Percentiles rank a stretch among this genome's conserved stretches.
Evolutionary conservation across 1,284 basidiomycete species (phyloP).

Genomic region (Apiotrichum akiyoshidainum): DNA sequence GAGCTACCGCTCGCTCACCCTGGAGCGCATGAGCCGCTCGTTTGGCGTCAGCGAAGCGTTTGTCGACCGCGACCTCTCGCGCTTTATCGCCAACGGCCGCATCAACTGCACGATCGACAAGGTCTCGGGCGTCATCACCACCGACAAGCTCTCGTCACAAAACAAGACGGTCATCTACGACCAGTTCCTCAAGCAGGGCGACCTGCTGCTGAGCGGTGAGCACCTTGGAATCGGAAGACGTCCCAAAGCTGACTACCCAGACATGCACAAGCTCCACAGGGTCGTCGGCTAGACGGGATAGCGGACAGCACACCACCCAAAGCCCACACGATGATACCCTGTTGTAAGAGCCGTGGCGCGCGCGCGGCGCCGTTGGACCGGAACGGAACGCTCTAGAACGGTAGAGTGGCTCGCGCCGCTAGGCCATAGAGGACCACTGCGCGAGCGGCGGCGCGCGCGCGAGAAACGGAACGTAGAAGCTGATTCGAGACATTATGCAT

Average conservation of each 20-base stretch:
- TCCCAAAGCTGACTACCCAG: conserved; percentile 22
- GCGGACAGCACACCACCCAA: too few relatives aligned
- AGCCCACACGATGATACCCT: too few relatives aligned
- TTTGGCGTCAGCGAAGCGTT: conserved; percentile 89
- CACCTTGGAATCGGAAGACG: background rate
- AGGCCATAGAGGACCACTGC: too few relatives aligned
- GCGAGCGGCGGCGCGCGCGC: too few relatives aligned
- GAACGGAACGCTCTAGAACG: too few relatives aligned
- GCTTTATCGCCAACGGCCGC: conserved; percentile 87
- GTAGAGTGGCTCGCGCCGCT: too few relatives aligned
- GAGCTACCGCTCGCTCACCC: conserved; percentile 82
- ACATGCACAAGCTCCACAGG: conserved; percentile 50
- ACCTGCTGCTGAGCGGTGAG: conserved; percentile 71
- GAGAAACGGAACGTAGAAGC: too few relatives aligned
- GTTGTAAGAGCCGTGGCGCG: too few relatives aligned
- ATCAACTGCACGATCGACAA: conserved; percentile 91
- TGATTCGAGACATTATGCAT: too few relatives aligned
- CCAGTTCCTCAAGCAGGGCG: conserved; percentile 80
- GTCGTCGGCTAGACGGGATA: conserved; percentile 40
- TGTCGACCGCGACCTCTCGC: conserved; percentile 86
- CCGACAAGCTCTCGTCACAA: conserved; percentile 73
- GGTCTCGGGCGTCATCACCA: conserved; percentile 88
- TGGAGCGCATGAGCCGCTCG: conserved; percentile 78
- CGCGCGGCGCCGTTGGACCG: too few relatives aligned
- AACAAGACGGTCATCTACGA: conserved; percentile 87